Percentiles rank a stretch among this genome's conserved stretches.
Conservation (phyloP, 179 eudicot genomes). For the Corrigiola litoralis region DNA sequence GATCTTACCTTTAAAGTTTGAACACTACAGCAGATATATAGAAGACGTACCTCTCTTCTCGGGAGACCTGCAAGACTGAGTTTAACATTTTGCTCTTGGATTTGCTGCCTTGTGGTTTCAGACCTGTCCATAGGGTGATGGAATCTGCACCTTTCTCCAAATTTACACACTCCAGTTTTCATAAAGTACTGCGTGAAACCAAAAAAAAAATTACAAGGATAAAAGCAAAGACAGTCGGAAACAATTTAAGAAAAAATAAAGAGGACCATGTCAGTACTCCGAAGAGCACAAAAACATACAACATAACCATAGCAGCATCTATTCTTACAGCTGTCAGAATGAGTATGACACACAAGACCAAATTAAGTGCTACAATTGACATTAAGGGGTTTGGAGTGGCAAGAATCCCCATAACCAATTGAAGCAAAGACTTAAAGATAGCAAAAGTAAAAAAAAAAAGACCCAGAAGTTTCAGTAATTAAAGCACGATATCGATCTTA, state of each 20-base stretch:
- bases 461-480: conserved; percentile 3
- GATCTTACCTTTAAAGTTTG: not conserved
- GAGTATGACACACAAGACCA: too few relatives aligned
- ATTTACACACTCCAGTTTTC: conserved; percentile 88
- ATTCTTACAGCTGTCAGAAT: too few relatives aligned
- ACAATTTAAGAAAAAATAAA: not conserved
- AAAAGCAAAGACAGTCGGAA: not conserved
- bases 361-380: too few relatives aligned
- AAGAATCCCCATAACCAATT: too few relatives aligned
- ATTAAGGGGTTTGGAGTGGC: too few relatives aligned
- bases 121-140: conserved; percentile 83
- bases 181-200: conserved; percentile 56
- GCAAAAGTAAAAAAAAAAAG: too few relatives aligned
- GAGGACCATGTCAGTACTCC: too few relatives aligned
- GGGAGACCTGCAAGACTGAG: conserved; percentile 93
- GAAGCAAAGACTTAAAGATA: too few relatives aligned
- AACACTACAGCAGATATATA: not conserved
- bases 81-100: conserved; percentile 46
- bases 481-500: not conserved
- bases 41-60: conserved; percentile 84
- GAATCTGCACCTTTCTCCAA: conserved; percentile 75
- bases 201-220: not conserved
- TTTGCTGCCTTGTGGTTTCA: conserved; percentile 33
- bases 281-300: too few relatives aligned
- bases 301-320: not conserved